Percentiles rank a stretch among this genome's conserved stretches.
Conservation (phyloP, 768 basidiomycete genomes). For the Russula griseocarnosa region DNA sequence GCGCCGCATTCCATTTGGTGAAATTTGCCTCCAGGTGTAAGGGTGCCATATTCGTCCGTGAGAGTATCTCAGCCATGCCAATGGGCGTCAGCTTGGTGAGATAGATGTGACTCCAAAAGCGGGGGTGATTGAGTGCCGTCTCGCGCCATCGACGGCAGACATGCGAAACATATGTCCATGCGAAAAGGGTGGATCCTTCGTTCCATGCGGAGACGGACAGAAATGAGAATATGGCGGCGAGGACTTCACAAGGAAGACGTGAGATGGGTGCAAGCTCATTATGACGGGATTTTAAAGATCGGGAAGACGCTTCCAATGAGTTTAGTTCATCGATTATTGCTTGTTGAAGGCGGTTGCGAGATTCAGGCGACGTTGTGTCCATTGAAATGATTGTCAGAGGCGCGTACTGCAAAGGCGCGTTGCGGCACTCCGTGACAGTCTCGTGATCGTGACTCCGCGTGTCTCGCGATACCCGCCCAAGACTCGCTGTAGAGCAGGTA, state of each 20-base stretch:
- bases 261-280: slow-evolving; percentile 17
- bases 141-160: slow-evolving; percentile 25
- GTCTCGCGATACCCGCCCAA: too few relatives aligned
- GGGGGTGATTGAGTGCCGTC: slow-evolving; percentile 12
- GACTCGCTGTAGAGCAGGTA: too few relatives aligned
- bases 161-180: slow-evolving; percentile 13
- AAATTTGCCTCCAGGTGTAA: slow-evolving; percentile 1
- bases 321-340: slow-evolving; percentile 10
- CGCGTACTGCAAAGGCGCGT: too few relatives aligned
- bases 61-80: slow-evolving; percentile 3
- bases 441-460: too few relatives aligned
- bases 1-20: too few relatives aligned
- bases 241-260: slow-evolving; percentile 7
- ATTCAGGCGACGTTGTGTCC: background rate
- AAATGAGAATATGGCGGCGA: slow-evolving; percentile 11
- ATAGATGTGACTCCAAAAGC: slow-evolving; percentile 16
- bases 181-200: background rate
- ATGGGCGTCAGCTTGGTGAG: background rate
- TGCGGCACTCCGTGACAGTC: too few relatives aligned
- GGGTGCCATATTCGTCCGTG: slow-evolving; percentile 10
- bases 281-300: background rate
- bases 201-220: background rate
- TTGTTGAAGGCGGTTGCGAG: background rate
- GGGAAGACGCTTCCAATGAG: slow-evolving; percentile 7
- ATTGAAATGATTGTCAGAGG: background rate